These are phyloP conservation scores for Trichophyton mentagrophytes DNA, from an alignment of 2,329 filamentous ascomycete genomes.

Conservation along the genomic window DNA sequence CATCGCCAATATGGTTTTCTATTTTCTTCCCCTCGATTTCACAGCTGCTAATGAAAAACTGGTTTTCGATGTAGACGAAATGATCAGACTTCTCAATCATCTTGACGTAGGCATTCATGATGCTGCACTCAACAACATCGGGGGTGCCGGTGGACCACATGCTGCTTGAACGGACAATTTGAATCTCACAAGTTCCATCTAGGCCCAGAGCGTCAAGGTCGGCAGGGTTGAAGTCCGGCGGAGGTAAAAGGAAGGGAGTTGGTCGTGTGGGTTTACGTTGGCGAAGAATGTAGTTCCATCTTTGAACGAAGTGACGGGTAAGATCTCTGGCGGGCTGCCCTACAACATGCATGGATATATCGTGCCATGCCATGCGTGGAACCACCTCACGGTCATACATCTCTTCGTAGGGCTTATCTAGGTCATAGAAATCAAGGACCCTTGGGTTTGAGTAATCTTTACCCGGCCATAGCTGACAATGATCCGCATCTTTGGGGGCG, in stretches of 20 bases:
- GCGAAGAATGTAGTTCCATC: slow-evolving; percentile 92
- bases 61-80: slow-evolving; percentile 95
- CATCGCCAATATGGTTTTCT: slow-evolving; percentile 71
- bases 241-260: slow-evolving; percentile 82
- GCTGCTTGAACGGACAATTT: slow-evolving; percentile 78
- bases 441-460: slow-evolving; percentile 98
- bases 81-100: slow-evolving; percentile 67
- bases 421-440: slow-evolving; percentile 87
- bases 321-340: slow-evolving; percentile 88
- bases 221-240: slow-evolving; percentile 75
- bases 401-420: slow-evolving; percentile 84
- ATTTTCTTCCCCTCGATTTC: slow-evolving; percentile 71
- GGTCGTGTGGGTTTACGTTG: slow-evolving; percentile 87
- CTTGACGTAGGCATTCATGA: slow-evolving; percentile 75
- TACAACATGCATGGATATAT: slow-evolving; percentile 79
- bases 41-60: slow-evolving; percentile 86
- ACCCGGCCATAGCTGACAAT: slow-evolving; percentile 87
- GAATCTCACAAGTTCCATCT: slow-evolving; percentile 88
- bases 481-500: slow-evolving; percentile 67
- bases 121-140: slow-evolving; percentile 55
- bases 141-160: slow-evolving; percentile 51
- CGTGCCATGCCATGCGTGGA: slow-evolving; percentile 97
- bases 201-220: slow-evolving; percentile 81
- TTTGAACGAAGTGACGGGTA: slow-evolving; percentile 83
- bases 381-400: slow-evolving; percentile 87